Conservation (phyloP, 2,329 filamentous ascomycete genomes). For the Fusarium cyanostomum region DNA sequence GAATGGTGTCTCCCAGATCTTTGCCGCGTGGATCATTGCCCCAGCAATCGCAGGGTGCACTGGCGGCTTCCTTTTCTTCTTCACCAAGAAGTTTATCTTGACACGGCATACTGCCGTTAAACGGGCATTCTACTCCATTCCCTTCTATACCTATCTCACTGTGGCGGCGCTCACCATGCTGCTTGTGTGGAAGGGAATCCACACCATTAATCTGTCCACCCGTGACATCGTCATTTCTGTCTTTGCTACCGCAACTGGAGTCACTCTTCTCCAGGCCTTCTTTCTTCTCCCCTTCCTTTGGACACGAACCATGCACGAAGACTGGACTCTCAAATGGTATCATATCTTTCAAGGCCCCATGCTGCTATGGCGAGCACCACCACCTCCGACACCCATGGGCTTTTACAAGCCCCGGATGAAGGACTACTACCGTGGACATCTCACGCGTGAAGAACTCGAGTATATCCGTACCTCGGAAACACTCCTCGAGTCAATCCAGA, state of each 20-base stretch:
- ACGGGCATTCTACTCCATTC: constrained; percentile 49
- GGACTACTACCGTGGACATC: constrained; percentile 60
- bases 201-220: constrained; percentile 35
- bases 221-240: constrained; percentile 48
- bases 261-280: constrained; percentile 52
- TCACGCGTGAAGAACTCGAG: constrained; percentile 57
- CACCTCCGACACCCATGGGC: constrained; percentile 49
- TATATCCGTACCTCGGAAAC: constrained; percentile 49
- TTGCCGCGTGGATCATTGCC: constrained; percentile 51
- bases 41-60: constrained; percentile 48
- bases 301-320: constrained; percentile 59
- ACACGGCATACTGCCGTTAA: constrained; percentile 43
- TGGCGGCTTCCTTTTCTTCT: constrained; percentile 47
- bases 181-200: constrained; percentile 58
- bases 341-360: constrained; percentile 59
- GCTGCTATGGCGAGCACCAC: constrained; percentile 52
- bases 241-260: constrained; percentile 55
- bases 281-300: constrained; percentile 65
- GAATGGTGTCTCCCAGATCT: constrained; percentile 51
- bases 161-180: constrained; percentile 56
- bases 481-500: constrained; percentile 49
- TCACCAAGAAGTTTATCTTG: constrained; percentile 49
- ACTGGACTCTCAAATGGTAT: constrained; percentile 61
- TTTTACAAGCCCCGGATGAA: constrained; percentile 56
- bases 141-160: constrained; percentile 52